phyloP scores from a whole-genome alignment of 345 rosid genomes.

The Carallia brachiata region DNA sequence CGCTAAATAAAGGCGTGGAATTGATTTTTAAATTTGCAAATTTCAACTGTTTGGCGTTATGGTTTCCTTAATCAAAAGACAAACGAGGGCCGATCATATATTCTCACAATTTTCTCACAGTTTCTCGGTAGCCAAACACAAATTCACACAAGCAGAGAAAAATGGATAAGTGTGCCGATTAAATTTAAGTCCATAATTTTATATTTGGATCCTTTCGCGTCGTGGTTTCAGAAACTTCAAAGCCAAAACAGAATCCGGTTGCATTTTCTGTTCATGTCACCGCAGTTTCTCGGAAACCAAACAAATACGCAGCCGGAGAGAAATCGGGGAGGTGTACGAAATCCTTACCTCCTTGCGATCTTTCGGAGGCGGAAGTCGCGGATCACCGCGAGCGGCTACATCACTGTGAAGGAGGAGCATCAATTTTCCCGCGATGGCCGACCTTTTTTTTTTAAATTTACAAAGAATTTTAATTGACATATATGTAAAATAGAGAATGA shows the following conservation, averaged over 20 bases:
- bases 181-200: no score
- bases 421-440: constrained; percentile 57
- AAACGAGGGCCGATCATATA: neutral
- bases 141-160: neutral
- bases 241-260: no score
- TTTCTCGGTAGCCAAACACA: constrained; percentile 3
- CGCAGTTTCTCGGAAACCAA: no score
- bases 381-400: constrained; percentile 16
- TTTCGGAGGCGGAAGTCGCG: constrained; percentile 64
- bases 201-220: no score
- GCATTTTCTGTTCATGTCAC: no score
- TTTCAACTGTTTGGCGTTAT: no score
- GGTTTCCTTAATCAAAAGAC: neutral
- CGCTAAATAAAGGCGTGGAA: no score
- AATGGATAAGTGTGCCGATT: neutral
- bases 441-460: neutral
- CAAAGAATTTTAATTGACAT: no score
- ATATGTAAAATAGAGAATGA: no score
- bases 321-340: neutral
- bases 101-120: neutral
- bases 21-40: no score
- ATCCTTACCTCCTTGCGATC: constrained; percentile 58
- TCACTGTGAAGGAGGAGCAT: constrained; percentile 28
- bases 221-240: no score
- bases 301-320: no score